Evolutionary conservation across 495 filamentous ascomycete genomes (phyloP).

Genomic region (Lasiosphaeriaceae sp.): DNA sequence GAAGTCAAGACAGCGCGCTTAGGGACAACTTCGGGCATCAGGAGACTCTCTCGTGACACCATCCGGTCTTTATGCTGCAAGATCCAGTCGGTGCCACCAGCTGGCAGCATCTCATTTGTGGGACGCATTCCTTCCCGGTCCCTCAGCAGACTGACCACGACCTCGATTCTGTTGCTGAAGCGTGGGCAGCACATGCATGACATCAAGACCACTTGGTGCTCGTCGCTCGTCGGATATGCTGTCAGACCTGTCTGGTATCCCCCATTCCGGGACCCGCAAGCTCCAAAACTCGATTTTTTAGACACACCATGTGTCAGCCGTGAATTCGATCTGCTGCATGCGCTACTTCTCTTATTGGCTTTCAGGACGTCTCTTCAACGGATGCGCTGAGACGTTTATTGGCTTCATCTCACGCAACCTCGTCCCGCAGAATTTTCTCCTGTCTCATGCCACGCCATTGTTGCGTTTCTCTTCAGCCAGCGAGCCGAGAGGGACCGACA

Average conservation of each 20-base stretch:
- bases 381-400: too few relatives aligned
- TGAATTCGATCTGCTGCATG: constrained; percentile 11
- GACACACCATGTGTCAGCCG: constrained; percentile 5
- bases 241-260: background rate
- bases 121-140: background rate
- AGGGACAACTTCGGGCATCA: constrained; percentile 6
- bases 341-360: constrained; percentile 19
- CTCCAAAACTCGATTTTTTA: background rate
- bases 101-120: constrained; percentile 17
- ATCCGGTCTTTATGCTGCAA: background rate
- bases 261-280: background rate
- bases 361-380: background rate
- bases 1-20: constrained; percentile 7
- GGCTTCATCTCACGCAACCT: too few relatives aligned
- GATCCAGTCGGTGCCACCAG: constrained; percentile 8
- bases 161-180: constrained; percentile 1
- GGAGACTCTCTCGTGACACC: background rate
- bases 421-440: too few relatives aligned
- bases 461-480: background rate
- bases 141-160: background rate
- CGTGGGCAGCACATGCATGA: constrained; percentile 10
- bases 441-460: background rate
- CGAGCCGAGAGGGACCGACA: background rate
- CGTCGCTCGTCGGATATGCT: background rate
- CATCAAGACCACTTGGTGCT: constrained; percentile 6